A percentile compares a stretch with the other conserved stretches of the same genome.
phyloP scores from a whole-genome alignment of 306 rosid genomes.

The Luffa aegyptiaca region DNA sequence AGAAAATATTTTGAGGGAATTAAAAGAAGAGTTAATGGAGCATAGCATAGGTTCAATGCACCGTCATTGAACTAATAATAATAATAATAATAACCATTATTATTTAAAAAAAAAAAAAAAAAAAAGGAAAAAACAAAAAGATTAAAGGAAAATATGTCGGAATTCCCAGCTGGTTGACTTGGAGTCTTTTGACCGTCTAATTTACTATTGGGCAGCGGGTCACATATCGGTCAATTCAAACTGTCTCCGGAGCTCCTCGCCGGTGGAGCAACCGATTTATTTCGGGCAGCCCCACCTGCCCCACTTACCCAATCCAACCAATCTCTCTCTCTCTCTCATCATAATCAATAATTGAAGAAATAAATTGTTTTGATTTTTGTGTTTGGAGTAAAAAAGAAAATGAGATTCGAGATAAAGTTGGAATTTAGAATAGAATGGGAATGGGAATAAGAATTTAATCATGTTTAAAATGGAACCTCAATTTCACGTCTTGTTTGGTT shows the following conservation, averaged over 20 bases:
- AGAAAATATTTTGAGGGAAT: neutral
- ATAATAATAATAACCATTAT: neutral
- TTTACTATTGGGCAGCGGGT: neutral
- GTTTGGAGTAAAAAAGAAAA: neutral
- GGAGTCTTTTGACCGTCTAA: neutral
- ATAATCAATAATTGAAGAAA: neutral
- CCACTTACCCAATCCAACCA: neutral
- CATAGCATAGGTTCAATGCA: neutral
- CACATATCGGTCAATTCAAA: slow-evolving; percentile 1
- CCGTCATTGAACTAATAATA: neutral
- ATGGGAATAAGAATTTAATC: neutral
- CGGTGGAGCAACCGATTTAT: slow-evolving; percentile 2
- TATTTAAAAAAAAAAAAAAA: neutral
- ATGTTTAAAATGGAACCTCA: neutral
- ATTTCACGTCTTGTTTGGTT: neutral
- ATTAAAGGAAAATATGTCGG: neutral
- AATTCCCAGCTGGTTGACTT: neutral
- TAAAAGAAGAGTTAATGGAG: neutral
- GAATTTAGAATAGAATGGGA: neutral
- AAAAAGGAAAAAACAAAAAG: neutral
- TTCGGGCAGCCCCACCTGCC: neutral
- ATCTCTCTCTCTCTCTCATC: neutral
- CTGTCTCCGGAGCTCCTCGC: neutral
- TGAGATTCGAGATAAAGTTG: neutral
- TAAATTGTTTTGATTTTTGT: neutral